Percentiles rank a stretch among this genome's conserved stretches.
phyloP scores from a whole-genome alignment of 208 protist genomes.

The Balamuthia mandrillaris region DNA sequence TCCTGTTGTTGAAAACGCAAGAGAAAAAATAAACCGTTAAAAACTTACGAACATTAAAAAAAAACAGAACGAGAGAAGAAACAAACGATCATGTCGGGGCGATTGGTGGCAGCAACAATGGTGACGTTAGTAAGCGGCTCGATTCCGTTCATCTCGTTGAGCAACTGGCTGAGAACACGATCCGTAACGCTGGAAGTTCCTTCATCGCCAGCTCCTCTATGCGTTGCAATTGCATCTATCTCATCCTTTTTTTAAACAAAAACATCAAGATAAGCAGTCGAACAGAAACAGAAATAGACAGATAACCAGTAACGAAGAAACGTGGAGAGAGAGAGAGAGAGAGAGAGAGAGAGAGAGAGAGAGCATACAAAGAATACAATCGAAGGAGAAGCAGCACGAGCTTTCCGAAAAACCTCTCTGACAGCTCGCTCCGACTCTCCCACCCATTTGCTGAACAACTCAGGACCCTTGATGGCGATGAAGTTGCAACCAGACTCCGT shows the following conservation, averaged over 20 bases:
- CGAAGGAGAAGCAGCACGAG: slow-evolving; percentile 80
- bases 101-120: slow-evolving; percentile 97
- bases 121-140: slow-evolving; percentile 77
- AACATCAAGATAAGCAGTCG: slow-evolving; percentile 8
- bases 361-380: slow-evolving; percentile 88
- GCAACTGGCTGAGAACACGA: slow-evolving; percentile 94
- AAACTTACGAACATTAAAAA: background rate
- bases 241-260: slow-evolving; percentile 45
- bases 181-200: slow-evolving; percentile 72
- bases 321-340: slow-evolving; percentile 18
- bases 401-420: slow-evolving; percentile 83
- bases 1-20: slow-evolving; percentile 60
- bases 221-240: slow-evolving; percentile 68
- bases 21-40: background rate
- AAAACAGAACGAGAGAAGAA: background rate
- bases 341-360: background rate
- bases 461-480: slow-evolving; percentile 84
- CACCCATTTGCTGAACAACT: slow-evolving; percentile 90
- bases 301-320: slow-evolving; percentile 50
- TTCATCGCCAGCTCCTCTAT: slow-evolving; percentile 27
- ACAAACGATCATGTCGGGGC: slow-evolving; percentile 90
- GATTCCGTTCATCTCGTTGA: slow-evolving; percentile 97
- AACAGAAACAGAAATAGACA: slow-evolving; percentile 53
- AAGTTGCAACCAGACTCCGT: slow-evolving; percentile 81
- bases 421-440: slow-evolving; percentile 90